Evolutionary conservation across 2,329 filamentous ascomycete species (phyloP).

Genomic region (Fusarium begoniae): DNA sequence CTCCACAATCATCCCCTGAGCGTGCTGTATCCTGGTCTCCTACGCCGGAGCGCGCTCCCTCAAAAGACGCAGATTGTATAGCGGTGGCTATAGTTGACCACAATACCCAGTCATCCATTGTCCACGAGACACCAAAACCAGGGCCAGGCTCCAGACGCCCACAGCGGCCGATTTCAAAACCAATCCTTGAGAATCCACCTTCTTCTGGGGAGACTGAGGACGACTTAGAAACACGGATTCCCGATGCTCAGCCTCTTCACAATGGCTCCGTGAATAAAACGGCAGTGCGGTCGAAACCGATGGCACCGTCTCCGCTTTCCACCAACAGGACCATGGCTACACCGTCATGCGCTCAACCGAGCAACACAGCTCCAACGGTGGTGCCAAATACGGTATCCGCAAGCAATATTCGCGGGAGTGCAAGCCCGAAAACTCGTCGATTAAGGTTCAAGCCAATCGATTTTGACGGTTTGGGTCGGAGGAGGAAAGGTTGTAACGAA

Average conservation of each 20-base stretch:
- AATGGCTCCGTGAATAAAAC: conserved; percentile 40
- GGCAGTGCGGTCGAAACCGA: conserved; percentile 26
- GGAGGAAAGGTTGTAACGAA: conserved; percentile 15
- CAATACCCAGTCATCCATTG: conserved; percentile 31
- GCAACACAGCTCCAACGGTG: conserved; percentile 30
- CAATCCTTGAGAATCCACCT: conserved; percentile 16
- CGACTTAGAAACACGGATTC: conserved; percentile 50
- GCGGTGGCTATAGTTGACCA: not conserved
- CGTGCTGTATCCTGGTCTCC: conserved; percentile 31
- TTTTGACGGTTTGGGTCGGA: conserved; percentile 29
- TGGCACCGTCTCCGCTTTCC: conserved; percentile 28
- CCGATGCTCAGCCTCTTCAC: conserved; percentile 38
- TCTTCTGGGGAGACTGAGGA: conserved; percentile 45
- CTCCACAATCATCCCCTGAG: conserved; percentile 13
- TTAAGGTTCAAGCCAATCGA: conserved; percentile 38
- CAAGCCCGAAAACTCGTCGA: conserved; percentile 23
- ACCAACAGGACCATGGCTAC: conserved; percentile 34
- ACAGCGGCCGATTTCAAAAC: conserved; percentile 9
- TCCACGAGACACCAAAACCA: conserved; percentile 40
- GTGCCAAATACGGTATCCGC: conserved; percentile 30
- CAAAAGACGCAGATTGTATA: not conserved
- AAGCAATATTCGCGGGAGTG: not conserved
- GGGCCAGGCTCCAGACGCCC: conserved; percentile 9
- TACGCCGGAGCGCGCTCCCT: conserved; percentile 19
- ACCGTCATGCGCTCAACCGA: conserved; percentile 48